Evolutionary conservation across 2,329 filamentous ascomycete genomes (phyloP).

Genomic region (Akanthomyces lecanii): DNA sequence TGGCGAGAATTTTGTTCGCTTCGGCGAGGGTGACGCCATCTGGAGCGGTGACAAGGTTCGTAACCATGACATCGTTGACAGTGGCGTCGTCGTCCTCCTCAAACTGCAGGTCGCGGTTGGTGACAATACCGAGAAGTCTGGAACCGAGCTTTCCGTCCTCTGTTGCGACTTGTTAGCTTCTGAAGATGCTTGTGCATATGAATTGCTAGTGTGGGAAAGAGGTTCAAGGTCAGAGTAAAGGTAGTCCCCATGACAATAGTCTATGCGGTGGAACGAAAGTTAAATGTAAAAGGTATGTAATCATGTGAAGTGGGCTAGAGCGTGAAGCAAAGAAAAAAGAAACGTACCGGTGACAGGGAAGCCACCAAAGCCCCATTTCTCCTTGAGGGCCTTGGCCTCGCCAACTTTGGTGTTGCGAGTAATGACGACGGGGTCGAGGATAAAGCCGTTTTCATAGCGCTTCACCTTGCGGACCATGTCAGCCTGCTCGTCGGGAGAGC

Average conservation of each 20-base stretch:
- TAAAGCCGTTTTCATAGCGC: constrained; percentile 99
- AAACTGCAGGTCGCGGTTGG: constrained; percentile 97
- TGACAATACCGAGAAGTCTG: constrained; percentile 95
- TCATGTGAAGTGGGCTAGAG: constrained; percentile 48
- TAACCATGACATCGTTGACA: constrained; percentile 91
- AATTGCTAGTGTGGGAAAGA: constrained; percentile 16
- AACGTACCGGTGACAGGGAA: constrained; percentile 95
- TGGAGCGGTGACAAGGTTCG: constrained; percentile 82
- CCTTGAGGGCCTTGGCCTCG: constrained; percentile 87
- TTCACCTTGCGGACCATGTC: constrained; percentile 99
- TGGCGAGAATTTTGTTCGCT: constrained; percentile 87
- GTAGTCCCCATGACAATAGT: constrained; percentile 78
- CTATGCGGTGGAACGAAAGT: constrained; percentile 99
- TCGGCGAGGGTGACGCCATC: constrained; percentile 78
- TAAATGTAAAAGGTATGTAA: constrained; percentile 80
- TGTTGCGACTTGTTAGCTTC: constrained; percentile 34
- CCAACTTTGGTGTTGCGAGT: constrained; percentile 81
- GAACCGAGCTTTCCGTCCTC: constrained; percentile 90
- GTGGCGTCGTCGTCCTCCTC: constrained; percentile 69
- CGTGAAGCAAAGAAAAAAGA: constrained; percentile 12
- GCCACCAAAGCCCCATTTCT: constrained; percentile 97
- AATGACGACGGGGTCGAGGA: constrained; percentile 91
- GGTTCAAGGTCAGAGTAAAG: constrained; percentile 30
- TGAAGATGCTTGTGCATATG: neutral
- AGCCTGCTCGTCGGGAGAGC: constrained; percentile 92